phyloP scores from a whole-genome alignment of 441 rosid genomes.

The Euphorbia schlechtendalii region DNA sequence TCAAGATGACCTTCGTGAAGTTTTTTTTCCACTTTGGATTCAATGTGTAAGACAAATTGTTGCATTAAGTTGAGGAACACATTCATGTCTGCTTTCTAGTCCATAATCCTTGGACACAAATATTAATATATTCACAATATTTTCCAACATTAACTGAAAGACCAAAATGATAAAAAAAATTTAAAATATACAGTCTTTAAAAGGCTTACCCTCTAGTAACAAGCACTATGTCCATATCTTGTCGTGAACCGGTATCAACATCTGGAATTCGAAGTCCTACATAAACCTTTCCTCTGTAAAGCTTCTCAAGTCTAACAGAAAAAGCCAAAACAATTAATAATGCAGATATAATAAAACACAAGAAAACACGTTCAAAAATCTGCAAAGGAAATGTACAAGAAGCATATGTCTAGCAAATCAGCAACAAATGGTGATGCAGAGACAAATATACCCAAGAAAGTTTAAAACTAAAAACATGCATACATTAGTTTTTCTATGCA shows the following conservation, averaged over 20 bases:
- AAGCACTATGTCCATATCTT: slow-evolving; percentile 66
- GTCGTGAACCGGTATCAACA: slow-evolving; percentile 67
- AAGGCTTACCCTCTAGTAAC: slow-evolving; percentile 51
- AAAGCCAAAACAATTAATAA: background rate
- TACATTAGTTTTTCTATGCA: too few relatives aligned
- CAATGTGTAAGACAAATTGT: background rate
- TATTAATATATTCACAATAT: background rate
- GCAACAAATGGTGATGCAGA: background rate
- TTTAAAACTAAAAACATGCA: too few relatives aligned
- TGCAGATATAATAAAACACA: background rate
- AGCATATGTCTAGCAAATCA: background rate
- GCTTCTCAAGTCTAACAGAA: slow-evolving; percentile 61
- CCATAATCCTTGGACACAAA: background rate
- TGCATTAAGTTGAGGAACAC: background rate
- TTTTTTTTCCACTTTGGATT: background rate
- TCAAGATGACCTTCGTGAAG: background rate
- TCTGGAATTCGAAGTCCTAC: slow-evolving; percentile 91
- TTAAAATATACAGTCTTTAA: background rate
- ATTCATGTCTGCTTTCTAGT: background rate
- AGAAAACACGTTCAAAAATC: too few relatives aligned
- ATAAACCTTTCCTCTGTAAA: slow-evolving; percentile 70
- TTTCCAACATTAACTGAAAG: background rate
- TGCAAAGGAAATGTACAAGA: too few relatives aligned
- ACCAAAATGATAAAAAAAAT: background rate
- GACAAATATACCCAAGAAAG: too few relatives aligned